Percentiles rank a stretch among this genome's conserved stretches.
Evolutionary conservation across 2,329 filamentous ascomycete genomes (phyloP).

Genomic region (Fusarium liriodendri): DNA sequence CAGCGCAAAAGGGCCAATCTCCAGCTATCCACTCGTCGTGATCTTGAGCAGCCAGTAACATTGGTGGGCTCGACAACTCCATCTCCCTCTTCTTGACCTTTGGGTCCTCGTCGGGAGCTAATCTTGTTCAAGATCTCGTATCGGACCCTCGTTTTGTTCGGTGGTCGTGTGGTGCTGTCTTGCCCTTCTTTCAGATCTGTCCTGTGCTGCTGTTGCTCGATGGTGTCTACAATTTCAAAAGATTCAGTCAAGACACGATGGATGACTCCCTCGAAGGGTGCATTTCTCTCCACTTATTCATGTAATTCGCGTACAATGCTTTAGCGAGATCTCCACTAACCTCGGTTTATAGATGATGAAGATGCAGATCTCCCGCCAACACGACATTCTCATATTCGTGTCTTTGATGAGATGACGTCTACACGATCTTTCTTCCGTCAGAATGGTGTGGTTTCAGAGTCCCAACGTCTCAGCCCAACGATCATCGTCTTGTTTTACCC

Average conservation of each 20-base stretch:
- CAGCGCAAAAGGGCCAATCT: constrained; percentile 5
- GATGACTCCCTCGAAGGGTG: constrained; percentile 12
- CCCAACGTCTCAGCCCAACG: background rate
- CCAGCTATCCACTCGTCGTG: constrained; percentile 16
- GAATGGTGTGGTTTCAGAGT: constrained; percentile 7
- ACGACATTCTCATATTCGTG: constrained; percentile 8
- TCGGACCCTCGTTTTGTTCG: background rate
- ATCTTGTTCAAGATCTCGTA: constrained; percentile 7
- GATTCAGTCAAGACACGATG: background rate
- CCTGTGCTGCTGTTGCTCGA: background rate
- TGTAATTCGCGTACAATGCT: background rate
- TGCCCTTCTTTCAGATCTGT: background rate
- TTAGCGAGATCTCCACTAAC: constrained; percentile 26
- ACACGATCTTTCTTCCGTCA: constrained; percentile 3
- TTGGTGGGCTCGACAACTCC: constrained; percentile 6
- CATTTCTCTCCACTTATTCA: constrained; percentile 4
- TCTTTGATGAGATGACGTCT: constrained; percentile 3
- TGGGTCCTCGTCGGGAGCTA: constrained; percentile 15
- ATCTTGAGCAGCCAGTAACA: background rate
- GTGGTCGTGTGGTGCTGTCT: background rate
- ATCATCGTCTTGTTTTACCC: background rate
- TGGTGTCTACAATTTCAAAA: background rate
- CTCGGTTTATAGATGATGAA: constrained; percentile 28
- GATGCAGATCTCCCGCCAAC: constrained; percentile 19
- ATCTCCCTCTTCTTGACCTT: background rate